phyloP scores from a whole-genome alignment of 140 eudicot genomes.

The Anethum foeniculum region DNA sequence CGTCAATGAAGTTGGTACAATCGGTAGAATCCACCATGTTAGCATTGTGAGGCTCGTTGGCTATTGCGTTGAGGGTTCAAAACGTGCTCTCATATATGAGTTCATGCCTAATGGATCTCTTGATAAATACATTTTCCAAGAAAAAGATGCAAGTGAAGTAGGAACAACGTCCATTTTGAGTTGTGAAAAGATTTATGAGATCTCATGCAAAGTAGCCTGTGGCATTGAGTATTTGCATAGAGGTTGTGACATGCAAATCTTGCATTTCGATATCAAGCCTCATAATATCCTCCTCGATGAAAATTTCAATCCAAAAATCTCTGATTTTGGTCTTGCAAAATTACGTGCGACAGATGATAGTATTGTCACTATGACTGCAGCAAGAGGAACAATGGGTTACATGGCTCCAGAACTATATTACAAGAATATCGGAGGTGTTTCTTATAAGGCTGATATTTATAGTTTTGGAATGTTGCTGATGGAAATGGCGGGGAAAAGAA shows the following conservation, averaged over 20 bases:
- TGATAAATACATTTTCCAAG: neutral
- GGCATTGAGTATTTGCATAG: slow-evolving; percentile 4
- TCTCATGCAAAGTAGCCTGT: neutral
- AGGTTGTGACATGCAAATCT: slow-evolving; percentile 3
- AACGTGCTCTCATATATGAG: slow-evolving; percentile 1
- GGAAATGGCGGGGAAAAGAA: neutral
- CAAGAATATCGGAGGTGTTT: neutral
- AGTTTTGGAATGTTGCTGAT: neutral
- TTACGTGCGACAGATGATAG: neutral
- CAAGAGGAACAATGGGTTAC: slow-evolving; percentile 8
- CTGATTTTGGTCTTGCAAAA: slow-evolving; percentile 2
- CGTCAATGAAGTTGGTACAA: neutral
- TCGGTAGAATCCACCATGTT: neutral
- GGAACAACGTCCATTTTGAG: neutral
- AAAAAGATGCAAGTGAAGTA: neutral
- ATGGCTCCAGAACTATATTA: neutral
- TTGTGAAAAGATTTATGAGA: slow-evolving; percentile 4
- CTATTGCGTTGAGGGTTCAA: neutral
- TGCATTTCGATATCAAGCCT: slow-evolving; percentile 1
- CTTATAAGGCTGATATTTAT: neutral
- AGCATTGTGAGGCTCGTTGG: neutral
- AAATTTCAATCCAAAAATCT: neutral
- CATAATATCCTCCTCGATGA: neutral
- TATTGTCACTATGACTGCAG: neutral
- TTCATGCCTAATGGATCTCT: slow-evolving; percentile 4